Percentiles rank a stretch among this genome's conserved stretches.
phyloP scores from a whole-genome alignment of 2,329 filamentous ascomycete genomes.

The Chaetomiaceae sp. region DNA sequence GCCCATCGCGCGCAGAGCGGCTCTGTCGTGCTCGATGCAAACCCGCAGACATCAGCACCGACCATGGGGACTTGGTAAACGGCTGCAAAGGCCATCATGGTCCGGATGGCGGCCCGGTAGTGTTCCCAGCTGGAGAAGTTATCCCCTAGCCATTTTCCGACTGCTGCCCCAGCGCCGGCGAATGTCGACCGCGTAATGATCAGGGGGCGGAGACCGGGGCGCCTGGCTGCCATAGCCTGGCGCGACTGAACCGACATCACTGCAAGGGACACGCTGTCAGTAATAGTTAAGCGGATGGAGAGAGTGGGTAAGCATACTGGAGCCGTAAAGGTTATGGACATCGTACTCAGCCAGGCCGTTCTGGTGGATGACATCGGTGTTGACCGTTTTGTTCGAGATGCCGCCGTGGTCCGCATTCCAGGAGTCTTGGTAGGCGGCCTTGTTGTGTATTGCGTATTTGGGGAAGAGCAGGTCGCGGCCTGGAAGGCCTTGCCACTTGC shows the following conservation, averaged over 20 bases:
- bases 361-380: conserved; percentile 63
- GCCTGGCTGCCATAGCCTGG: conserved; percentile 60
- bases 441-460: conserved; percentile 62
- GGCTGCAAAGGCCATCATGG: conserved; percentile 57
- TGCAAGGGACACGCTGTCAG: neutral
- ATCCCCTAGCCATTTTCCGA: conserved; percentile 59
- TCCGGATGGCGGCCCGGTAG: conserved; percentile 54
- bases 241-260: conserved; percentile 67
- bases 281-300: neutral
- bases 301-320: conserved; percentile 53
- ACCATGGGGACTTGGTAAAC: conserved; percentile 67
- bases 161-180: conserved; percentile 62
- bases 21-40: conserved; percentile 61
- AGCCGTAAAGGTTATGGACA: conserved; percentile 72
- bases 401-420: conserved; percentile 43
- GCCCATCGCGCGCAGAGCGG: conserved; percentile 73
- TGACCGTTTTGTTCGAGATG: conserved; percentile 56
- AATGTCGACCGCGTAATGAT: conserved; percentile 75
- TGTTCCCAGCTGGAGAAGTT: conserved; percentile 54
- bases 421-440: conserved; percentile 43
- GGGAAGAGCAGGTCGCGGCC: conserved; percentile 61
- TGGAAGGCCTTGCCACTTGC: conserved; percentile 53
- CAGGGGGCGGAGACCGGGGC: conserved; percentile 60
- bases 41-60: conserved; percentile 74
- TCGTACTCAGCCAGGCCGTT: conserved; percentile 68